Conservation (phyloP, 2,329 filamentous ascomycete genomes). For the Xylaria sp. region DNA sequence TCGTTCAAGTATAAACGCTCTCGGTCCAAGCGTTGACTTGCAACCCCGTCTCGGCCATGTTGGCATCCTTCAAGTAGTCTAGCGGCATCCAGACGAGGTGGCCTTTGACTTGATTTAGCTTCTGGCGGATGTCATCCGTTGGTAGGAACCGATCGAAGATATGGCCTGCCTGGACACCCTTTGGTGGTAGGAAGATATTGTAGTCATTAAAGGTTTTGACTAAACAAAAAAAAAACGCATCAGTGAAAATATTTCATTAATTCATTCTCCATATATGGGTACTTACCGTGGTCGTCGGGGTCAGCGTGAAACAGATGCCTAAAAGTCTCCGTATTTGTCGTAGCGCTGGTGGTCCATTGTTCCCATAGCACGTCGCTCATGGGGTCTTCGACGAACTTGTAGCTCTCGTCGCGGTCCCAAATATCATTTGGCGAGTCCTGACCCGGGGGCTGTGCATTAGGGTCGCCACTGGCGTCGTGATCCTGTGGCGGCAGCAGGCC, state of each 20-base stretch:
- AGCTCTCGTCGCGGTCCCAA: constrained; percentile 68
- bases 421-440: constrained; percentile 74
- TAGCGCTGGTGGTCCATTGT: constrained; percentile 75
- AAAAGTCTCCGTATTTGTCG: constrained; percentile 78
- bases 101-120: constrained; percentile 83
- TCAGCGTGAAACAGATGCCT: constrained; percentile 87
- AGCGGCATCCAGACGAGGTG: constrained; percentile 97
- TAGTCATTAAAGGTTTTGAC: constrained; percentile 93
- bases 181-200: constrained; percentile 77
- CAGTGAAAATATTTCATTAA: constrained; percentile 20
- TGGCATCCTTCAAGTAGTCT: constrained; percentile 82
- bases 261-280: neutral
- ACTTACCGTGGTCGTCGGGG: constrained; percentile 82
- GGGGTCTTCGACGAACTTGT: constrained; percentile 76
- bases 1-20: constrained; percentile 77
- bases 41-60: constrained; percentile 90
- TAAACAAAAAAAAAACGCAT: constrained; percentile 46
- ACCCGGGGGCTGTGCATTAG: constrained; percentile 78
- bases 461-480: constrained; percentile 72
- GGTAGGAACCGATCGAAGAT: constrained; percentile 84
- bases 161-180: constrained; percentile 83
- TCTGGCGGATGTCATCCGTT: constrained; percentile 75
- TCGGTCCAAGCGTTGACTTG: constrained; percentile 89
- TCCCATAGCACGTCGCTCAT: constrained; percentile 73
- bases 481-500: constrained; percentile 82